Base-by-base conservation (phyloP, 2,329 filamentous ascomycete genomes). In the Xylaria sp. region DNA sequence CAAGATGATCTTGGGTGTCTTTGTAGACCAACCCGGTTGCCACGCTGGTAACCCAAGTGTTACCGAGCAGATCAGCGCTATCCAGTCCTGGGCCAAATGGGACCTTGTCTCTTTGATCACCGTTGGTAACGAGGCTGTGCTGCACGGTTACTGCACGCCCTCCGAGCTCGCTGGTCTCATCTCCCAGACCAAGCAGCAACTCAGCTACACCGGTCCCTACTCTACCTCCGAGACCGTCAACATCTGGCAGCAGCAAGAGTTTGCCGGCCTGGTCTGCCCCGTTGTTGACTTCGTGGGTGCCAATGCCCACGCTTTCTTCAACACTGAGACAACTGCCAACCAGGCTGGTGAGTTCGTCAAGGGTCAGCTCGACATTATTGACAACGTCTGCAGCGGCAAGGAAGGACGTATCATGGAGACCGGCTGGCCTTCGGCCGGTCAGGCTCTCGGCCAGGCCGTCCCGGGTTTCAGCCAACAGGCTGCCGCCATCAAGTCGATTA, bases 281-380 rank as follows among this genome's bases (percentile, higher is more conserved):
- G 87, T 85, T 75, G 85, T 97, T 67, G 94, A 97, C 78, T 84
- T 97, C 69, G 87, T 93, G 43, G 92, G 91, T 81, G 90, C 89
- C 81, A 97, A 97, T 87, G 89, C 97, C 76, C 94, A 98, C 84
- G 90, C 94, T 74, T 97, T 92, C 91, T 98, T 97, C 91, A 97
- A 97, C 85, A 78, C 88, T 53, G 83, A 86, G 66, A 86, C 90
- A 72, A 77, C 81, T 28, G 87, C 94, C 68, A 76, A 81, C 4
- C 77, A 86, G 59, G 94, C 94, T 63, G 95, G 95, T 78, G 79
- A 83, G 60, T 97, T 97, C 80, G 92, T 94, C 75, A 82, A 85
- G 72, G 78, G 84, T 75, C 90, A 97, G 86, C 87, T 97, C 72
- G 83, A 88, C 55, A 84, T 92, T 72, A 89, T 97, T 70, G 82